Conservation (phyloP, 176 grass and related monocot species). For the Avena atlantica region DNA sequence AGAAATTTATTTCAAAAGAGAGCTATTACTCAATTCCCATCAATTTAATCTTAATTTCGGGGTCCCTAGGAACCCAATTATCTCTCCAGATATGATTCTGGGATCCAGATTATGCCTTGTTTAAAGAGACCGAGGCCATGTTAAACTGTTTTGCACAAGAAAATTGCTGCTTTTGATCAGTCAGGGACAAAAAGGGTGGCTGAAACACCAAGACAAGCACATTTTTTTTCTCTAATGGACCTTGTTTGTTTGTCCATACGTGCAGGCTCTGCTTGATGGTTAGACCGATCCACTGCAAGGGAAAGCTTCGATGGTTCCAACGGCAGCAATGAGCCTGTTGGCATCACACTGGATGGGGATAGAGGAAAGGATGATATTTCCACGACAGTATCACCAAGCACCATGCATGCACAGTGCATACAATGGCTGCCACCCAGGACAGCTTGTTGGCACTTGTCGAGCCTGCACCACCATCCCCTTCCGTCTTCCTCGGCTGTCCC, state of each 20-base stretch:
- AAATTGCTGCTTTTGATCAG: not conserved
- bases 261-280: not conserved
- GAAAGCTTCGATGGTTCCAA: not conserved
- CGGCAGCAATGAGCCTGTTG: not conserved
- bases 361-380: not conserved
- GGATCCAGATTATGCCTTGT: too few species aligned
- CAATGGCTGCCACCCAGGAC: not conserved
- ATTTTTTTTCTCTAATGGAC: not conserved
- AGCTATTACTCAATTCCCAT: too few species aligned
- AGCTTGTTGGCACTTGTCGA: not conserved
- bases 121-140: too few species aligned
- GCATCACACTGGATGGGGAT: not conserved
- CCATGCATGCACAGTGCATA: not conserved
- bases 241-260: constrained; percentile 4
- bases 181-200: not conserved
- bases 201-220: not conserved
- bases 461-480: not conserved
- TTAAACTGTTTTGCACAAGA: too few species aligned
- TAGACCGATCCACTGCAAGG: not conserved
- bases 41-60: too few species aligned
- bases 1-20: too few species aligned
- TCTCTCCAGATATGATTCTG: too few species aligned
- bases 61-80: too few species aligned
- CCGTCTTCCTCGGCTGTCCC: not conserved
- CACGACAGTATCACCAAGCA: not conserved